Base-by-base conservation (phyloP, 2,329 filamentous ascomycete species). In the Calonectria henricotiae region DNA sequence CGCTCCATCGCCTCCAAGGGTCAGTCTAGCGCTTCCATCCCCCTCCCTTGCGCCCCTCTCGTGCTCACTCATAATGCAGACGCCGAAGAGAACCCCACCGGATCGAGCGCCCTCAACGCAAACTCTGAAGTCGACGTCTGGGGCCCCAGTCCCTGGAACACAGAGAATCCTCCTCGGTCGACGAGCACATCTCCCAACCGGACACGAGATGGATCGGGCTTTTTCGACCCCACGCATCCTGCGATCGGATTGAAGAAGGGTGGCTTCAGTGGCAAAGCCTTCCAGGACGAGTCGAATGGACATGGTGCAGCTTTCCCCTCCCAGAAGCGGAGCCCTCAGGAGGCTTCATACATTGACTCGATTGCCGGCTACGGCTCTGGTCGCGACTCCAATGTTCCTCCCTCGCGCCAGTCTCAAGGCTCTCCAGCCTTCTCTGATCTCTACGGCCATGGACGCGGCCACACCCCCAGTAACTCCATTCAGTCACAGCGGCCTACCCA, bases 51-150 rank as follows among this genome's bases (percentile, higher is more conserved):
- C 35, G 17, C 51, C 54, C 51, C 46, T 35, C 44, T 37, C 35
- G 46, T 68, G 62, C 76, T 77, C 65, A 76, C 74, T 15, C 61
- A 32, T 39, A 49, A 20, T 27, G 27, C 68, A 81, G 80, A 81
- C 20, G 65, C 77, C 67, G 77, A 82, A 65, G 78, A 79, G 32
- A 75, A 78, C 65, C 89, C 91, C 77, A 91, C 90, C 4, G 93
- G 92, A 60, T 94, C 92, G 6, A 88, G 90, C 71, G 92, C 92
- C 69, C 85, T 95, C 44, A 86, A 93, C 70, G 87, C 89, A 51
- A 89, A 90, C 47, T 93, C 92, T 11, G 91, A 94, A 77, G 89
- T 89, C 20, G 91, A 93, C 74, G 85, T 86, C 55, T 93, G 91
- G 90, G 80, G 77, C 70, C 83, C 85, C 72, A 83, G 86, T 43